These are phyloP conservation scores for Ceratocystis alfenasii DNA, from an alignment of 2,329 filamentous ascomycete species.

Conservation along the genomic window DNA sequence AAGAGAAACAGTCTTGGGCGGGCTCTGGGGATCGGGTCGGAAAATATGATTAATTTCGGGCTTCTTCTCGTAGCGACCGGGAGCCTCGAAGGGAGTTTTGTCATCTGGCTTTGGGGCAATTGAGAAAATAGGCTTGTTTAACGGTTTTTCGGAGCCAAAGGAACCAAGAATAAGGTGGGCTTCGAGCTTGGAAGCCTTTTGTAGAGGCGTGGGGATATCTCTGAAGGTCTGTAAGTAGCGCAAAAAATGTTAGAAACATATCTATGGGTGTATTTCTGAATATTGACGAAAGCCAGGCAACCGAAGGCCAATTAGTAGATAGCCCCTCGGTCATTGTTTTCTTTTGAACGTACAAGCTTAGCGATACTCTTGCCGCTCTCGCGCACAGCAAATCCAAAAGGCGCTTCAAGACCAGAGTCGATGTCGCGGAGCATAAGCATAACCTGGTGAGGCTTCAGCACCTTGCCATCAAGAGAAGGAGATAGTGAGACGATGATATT, in stretches of 20 bases:
- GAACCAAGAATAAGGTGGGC: constrained; percentile 79
- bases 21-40: constrained; percentile 64
- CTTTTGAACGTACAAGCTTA: constrained; percentile 55
- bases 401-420: constrained; percentile 66
- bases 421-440: constrained; percentile 74
- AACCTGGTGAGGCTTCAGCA: constrained; percentile 83
- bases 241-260: constrained; percentile 23
- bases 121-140: constrained; percentile 60
- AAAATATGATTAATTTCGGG: constrained; percentile 87
- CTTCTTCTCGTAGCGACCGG: constrained; percentile 72
- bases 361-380: constrained; percentile 77
- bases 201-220: constrained; percentile 76
- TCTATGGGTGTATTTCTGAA: neutral
- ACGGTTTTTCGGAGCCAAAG: constrained; percentile 61
- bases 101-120: constrained; percentile 54
- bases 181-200: constrained; percentile 54
- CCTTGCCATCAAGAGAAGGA: constrained; percentile 62
- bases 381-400: constrained; percentile 73
- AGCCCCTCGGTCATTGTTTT: neutral
- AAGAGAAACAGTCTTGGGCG: constrained; percentile 66
- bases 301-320: neutral
- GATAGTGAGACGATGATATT: constrained; percentile 74
- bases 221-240: constrained; percentile 55
- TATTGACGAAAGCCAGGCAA: neutral
- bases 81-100: constrained; percentile 50